Percentiles rank a stretch among this genome's conserved stretches.
Evolutionary conservation across 352 stramenopile species (phyloP).

Genomic region (Phytophthora pseudosyringae): DNA sequence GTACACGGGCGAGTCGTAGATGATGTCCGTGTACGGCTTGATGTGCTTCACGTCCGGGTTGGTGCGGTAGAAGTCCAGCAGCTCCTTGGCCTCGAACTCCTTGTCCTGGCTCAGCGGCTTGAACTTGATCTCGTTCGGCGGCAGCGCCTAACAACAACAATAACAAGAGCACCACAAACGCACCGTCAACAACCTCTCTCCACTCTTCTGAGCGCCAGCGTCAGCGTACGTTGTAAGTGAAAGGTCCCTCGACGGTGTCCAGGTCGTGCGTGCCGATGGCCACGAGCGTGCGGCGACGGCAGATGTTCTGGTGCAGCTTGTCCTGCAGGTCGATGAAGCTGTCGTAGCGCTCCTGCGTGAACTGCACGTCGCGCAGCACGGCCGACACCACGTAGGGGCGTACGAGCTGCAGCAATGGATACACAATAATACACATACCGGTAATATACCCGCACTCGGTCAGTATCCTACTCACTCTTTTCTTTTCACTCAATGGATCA

Average conservation of each 20-base stretch:
- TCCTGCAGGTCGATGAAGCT: constrained; percentile 99
- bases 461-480: neutral
- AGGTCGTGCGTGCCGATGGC: constrained; percentile 99
- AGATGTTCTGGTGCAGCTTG: constrained; percentile 99
- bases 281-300: constrained; percentile 98
- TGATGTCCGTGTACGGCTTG: constrained; percentile 99
- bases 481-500: neutral
- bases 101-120: constrained; percentile 93
- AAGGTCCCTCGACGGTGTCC: constrained; percentile 95
- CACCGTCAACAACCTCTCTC: constrained; percentile 2
- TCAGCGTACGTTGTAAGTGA: constrained; percentile 85
- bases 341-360: constrained; percentile 96
- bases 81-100: constrained; percentile 94
- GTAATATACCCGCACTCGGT: neutral
- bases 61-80: constrained; percentile 97
- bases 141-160: constrained; percentile 80
- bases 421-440: constrained; percentile 4
- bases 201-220: neutral
- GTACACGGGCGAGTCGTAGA: constrained; percentile 99
- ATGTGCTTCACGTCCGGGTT: constrained; percentile 97
- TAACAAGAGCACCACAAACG: neutral
- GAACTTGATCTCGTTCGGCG: constrained; percentile 96
- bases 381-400: constrained; percentile 98
- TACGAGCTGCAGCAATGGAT: constrained; percentile 62
- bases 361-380: constrained; percentile 96